Percentiles rank a stretch among this genome's conserved stretches.
These are phyloP conservation scores for Botrytis porri DNA, from an alignment of 2,329 filamentous ascomycete species.

Conservation along the genomic window DNA sequence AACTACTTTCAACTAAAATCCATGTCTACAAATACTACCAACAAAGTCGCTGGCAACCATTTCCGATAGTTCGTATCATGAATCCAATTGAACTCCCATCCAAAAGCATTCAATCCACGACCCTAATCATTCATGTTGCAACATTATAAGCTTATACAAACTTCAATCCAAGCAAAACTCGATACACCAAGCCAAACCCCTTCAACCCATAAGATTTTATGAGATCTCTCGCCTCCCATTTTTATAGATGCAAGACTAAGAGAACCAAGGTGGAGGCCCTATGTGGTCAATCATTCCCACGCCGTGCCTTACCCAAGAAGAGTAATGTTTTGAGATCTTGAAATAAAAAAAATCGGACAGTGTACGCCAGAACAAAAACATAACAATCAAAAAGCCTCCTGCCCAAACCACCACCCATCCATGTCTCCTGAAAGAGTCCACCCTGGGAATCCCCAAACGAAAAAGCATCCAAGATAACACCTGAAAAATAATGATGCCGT, in stretches of 20 bases:
- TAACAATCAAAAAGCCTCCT: background rate
- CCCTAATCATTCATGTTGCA: background rate
- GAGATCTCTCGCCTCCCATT: background rate
- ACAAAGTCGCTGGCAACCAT: background rate
- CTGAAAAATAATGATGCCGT: conserved; percentile 12
- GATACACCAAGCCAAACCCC: background rate
- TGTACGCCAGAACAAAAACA: background rate
- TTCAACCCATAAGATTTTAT: background rate
- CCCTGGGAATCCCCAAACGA: background rate
- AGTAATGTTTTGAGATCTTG: background rate
- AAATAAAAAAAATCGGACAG: background rate
- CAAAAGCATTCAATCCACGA: background rate
- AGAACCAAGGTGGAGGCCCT: too few species aligned
- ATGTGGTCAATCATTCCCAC: background rate
- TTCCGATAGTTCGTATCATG: background rate
- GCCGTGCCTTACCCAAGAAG: background rate
- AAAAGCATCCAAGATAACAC: background rate
- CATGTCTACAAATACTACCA: background rate
- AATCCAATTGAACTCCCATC: background rate
- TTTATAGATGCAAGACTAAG: background rate
- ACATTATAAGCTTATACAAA: background rate
- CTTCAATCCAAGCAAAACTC: background rate
- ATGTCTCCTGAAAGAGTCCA: background rate
- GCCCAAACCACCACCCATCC: background rate
- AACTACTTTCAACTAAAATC: too few species aligned